phyloP scores from a whole-genome alignment of 176 grass and related monocot genomes.

The Coix lacrymajobi region DNA sequence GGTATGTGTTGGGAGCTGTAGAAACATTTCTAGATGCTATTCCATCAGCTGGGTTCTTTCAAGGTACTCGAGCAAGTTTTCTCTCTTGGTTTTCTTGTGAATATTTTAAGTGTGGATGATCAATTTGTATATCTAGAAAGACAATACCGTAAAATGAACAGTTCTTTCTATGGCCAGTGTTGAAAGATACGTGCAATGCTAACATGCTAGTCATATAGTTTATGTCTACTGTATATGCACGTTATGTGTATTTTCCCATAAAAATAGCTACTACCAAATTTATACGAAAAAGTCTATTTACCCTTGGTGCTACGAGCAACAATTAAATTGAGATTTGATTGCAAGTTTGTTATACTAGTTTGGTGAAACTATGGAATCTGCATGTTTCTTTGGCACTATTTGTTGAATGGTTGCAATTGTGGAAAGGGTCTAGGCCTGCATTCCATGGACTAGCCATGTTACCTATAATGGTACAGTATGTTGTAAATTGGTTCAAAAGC shows the following conservation, averaged over 20 bases:
- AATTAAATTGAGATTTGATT: background rate
- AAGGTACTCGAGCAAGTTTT: conserved; percentile 37
- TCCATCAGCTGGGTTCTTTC: conserved; percentile 83
- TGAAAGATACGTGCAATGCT: background rate
- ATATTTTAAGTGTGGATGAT: background rate
- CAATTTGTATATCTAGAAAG: background rate
- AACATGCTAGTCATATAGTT: background rate
- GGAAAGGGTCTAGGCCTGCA: background rate
- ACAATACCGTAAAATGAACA: background rate
- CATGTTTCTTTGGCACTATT: background rate
- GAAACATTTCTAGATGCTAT: conserved; percentile 97
- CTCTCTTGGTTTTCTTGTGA: background rate
- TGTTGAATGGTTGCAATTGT: background rate
- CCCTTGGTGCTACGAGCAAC: background rate
- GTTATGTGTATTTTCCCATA: background rate
- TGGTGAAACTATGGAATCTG: background rate
- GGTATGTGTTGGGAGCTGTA: conserved; percentile 96
- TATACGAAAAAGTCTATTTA: background rate
- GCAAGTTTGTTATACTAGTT: background rate
- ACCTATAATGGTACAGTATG: too few relatives aligned
- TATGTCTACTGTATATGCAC: background rate
- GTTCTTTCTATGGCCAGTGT: background rate
- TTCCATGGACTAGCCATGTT: too few relatives aligned
- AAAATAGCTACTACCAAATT: background rate
- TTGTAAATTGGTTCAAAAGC: too few relatives aligned